Percentiles rank a stretch among this genome's conserved stretches.
Evolutionary conservation across 345 rosid genomes (phyloP).

Genomic region (Dimocarpus longan): DNA sequence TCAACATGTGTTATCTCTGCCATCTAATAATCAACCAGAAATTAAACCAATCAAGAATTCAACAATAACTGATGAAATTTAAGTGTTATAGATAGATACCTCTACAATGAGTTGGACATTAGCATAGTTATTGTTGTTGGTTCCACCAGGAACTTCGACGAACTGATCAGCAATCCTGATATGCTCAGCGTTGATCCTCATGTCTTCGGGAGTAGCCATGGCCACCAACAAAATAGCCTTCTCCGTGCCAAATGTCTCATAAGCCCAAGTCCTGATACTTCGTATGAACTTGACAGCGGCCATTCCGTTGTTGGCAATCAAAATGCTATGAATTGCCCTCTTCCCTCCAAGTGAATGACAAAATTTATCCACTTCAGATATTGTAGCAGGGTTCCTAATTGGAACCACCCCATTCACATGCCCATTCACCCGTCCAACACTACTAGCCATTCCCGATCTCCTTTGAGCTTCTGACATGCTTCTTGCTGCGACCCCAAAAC

Average conservation of each 20-base stretch:
- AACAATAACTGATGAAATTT: neutral
- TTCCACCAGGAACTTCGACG: constrained; percentile 99
- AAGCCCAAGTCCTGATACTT: constrained; percentile 96
- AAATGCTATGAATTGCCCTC: constrained; percentile 83
- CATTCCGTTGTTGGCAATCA: constrained; percentile 99
- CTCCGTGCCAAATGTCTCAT: constrained; percentile 95
- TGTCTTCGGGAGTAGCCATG: constrained; percentile 99
- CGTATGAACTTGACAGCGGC: constrained; percentile 99
- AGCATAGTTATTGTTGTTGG: constrained; percentile 98
- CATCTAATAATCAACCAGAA: constrained; percentile 64
- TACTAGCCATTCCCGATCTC: constrained; percentile 48
- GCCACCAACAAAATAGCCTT: constrained; percentile 95
- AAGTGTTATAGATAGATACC: constrained; percentile 44
- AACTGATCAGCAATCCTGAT: constrained; percentile 98
- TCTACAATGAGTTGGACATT: constrained; percentile 98
- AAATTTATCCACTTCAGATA: constrained; percentile 73
- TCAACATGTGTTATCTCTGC: constrained; percentile 97
- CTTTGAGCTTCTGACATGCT: constrained; percentile 69
- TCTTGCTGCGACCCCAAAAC: constrained; percentile 46
- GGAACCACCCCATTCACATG: constrained; percentile 53
- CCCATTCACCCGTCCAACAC: constrained; percentile 55
- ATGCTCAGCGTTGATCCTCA: constrained; percentile 99
- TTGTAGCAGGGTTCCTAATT: constrained; percentile 55
- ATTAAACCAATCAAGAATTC: constrained; percentile 9
- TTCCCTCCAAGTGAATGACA: constrained; percentile 86